Percentiles rank a stretch among this genome's conserved stretches.
Conservation (phyloP, 306 rosid species). For the Pterocarpus santalinus region DNA sequence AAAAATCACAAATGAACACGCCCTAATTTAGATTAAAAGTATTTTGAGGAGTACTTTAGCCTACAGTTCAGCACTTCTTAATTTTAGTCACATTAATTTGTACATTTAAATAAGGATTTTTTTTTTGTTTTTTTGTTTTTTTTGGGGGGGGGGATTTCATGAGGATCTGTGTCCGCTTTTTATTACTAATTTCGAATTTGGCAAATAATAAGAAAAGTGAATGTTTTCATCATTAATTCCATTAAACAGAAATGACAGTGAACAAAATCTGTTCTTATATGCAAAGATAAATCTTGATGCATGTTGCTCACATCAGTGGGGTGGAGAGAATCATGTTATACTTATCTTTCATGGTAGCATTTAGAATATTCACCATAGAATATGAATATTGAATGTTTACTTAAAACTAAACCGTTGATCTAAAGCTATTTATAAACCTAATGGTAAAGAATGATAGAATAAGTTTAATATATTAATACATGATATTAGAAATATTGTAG, state of each 20-base stretch:
- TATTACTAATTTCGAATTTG: neutral
- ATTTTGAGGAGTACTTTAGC: neutral
- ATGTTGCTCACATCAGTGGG: neutral
- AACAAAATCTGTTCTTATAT: constrained; percentile 18
- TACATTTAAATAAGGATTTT: too few relatives aligned
- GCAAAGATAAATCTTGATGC: neutral
- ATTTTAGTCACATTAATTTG: neutral
- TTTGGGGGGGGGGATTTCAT: neutral
- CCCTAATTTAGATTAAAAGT: too few relatives aligned
- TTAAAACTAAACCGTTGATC: too few relatives aligned
- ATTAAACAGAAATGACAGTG: constrained; percentile 26
- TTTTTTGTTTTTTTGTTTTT: neutral
- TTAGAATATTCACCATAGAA: too few relatives aligned
- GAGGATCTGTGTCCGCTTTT: neutral
- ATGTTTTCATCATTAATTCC: constrained; percentile 25
- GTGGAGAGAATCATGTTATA: neutral
- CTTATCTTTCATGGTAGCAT: neutral
- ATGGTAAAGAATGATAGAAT: too few relatives aligned
- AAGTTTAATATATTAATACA: too few relatives aligned
- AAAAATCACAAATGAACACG: too few relatives aligned
- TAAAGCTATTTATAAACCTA: too few relatives aligned
- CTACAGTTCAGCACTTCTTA: neutral
- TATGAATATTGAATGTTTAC: too few relatives aligned
- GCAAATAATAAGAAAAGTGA: neutral
- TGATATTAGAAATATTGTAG: too few relatives aligned